Evolutionary conservation across 805 yeast species (phyloP), one percentile per base, ranked within the genome.

Genomic region (Saturnispora zaruensis): DNA sequence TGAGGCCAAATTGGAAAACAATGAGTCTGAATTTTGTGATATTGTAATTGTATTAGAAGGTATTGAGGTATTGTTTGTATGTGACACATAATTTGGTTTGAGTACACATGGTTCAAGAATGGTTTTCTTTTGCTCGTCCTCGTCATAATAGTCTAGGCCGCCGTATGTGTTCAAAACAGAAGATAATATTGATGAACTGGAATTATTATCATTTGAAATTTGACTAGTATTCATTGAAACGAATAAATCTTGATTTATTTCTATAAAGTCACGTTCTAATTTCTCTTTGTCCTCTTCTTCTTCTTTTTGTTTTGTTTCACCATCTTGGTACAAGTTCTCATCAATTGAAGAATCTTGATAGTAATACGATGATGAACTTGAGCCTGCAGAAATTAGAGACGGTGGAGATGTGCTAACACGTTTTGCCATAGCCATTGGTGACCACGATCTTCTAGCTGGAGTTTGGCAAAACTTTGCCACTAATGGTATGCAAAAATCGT

Each of bases 21-120:
- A 26, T 8, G 54, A 49, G 25, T 40, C n/a, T 32, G 51, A 16
- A 11, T 37, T 45, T 18, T 41, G 16, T 16, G 49, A 46, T 30
- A 11, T 7, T 14, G 49, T 28, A 14, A 43, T 23, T 9, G 26
- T 20, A 23, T 28, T 18, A 13, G 30, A 14, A n/a, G 13, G 38
- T 13, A n/a, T 16, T 30, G 37, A 30, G 8, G 41, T 36, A 36
- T 18, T 21, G 18, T 36, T 36, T n/a, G 14, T 36, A 36, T 36
- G 41, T 24, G 26, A 26, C 24, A 33, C 7, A 44, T 23, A 16
- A 21, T 9, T 16, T 18, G 46, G 30, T 44, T 44, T 24, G 6
- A 9, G 21, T 9, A 8, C n/a, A 30, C 1, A 6, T 8, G 47
- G 26, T 13, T 40, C 40, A 8, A 16, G 9, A 4, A 24, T 13